A percentile compares a stretch with the other conserved stretches of the same genome.
phyloP scores from a whole-genome alignment of 345 rosid genomes.

The Hibiscus mutabilis region DNA sequence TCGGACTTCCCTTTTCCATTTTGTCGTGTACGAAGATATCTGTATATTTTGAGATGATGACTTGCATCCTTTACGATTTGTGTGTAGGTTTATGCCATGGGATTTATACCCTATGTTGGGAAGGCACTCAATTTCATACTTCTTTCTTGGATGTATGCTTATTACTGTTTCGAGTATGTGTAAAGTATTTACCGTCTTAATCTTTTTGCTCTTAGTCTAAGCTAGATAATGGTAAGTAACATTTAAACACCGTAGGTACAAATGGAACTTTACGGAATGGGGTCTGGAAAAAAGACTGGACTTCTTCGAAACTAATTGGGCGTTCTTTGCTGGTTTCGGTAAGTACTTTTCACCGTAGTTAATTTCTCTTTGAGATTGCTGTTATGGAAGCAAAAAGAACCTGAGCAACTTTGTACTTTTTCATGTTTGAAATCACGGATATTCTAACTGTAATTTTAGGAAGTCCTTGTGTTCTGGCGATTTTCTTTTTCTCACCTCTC shows the following conservation, averaged over 20 bases:
- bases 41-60: background rate
- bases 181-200: slow-evolving; percentile 16
- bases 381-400: background rate
- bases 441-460: slow-evolving; percentile 43
- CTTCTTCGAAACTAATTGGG: slow-evolving; percentile 91
- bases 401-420: background rate
- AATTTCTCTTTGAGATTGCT: too few relatives aligned
- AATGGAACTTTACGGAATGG: slow-evolving; percentile 79
- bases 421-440: slow-evolving; percentile 4
- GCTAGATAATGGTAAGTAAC: slow-evolving; percentile 14
- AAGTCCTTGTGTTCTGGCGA: slow-evolving; percentile 88
- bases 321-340: slow-evolving; percentile 96
- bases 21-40: background rate
- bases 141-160: slow-evolving; percentile 99
- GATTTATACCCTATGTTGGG: slow-evolving; percentile 72
- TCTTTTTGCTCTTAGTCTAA: slow-evolving; percentile 2
- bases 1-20: slow-evolving; percentile 1
- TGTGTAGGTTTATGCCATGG: slow-evolving; percentile 63
- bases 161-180: slow-evolving; percentile 91
- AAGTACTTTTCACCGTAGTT: slow-evolving; percentile 15
- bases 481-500: slow-evolving; percentile 84
- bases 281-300: slow-evolving; percentile 66
- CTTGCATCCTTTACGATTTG: slow-evolving; percentile 11
- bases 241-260: slow-evolving; percentile 49
- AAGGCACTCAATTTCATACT: slow-evolving; percentile 72